These are phyloP conservation scores for Fusarium sp. DNA, from an alignment of 2,329 filamentous ascomycete genomes.

Conservation along the genomic window DNA sequence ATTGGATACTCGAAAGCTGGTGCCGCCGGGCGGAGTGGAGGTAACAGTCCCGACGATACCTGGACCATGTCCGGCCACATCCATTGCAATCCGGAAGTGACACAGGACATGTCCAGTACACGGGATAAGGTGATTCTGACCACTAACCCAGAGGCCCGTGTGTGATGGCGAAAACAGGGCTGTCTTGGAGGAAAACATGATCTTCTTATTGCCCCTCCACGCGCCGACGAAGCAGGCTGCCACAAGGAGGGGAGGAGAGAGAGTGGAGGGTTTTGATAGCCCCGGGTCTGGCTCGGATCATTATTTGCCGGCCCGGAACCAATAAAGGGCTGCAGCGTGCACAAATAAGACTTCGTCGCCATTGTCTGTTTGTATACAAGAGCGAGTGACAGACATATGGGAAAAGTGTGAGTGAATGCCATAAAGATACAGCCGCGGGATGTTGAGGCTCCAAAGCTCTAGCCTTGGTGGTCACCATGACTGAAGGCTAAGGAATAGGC, in stretches of 20 bases:
- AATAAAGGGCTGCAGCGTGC: constrained; percentile 3
- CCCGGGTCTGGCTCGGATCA: constrained; percentile 26
- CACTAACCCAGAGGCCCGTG: not conserved
- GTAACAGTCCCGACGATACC: constrained; percentile 25
- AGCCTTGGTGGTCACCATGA: not conserved
- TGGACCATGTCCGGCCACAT: constrained; percentile 28
- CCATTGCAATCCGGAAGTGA: constrained; percentile 6
- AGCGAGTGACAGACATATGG: not conserved
- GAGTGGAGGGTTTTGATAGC: constrained; percentile 29
- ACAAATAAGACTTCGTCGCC: not conserved
- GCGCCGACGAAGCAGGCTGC: not conserved
- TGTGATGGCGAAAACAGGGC: not conserved
- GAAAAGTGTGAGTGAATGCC: not conserved
- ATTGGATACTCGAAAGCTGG: not conserved
- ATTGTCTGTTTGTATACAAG: not conserved
- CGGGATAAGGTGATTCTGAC: constrained; percentile 13
- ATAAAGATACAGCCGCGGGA: not conserved
- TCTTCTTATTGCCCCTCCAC: not conserved
- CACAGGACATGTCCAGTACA: not conserved
- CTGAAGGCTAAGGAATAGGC: not conserved
- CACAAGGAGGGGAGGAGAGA: constrained; percentile 9
- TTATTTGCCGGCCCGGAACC: constrained; percentile 28
- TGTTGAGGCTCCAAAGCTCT: constrained; percentile 12
- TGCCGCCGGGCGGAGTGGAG: constrained; percentile 18
- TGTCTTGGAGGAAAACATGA: not conserved